Evolutionary conservation across 2,329 filamentous ascomycete genomes (phyloP).

Genomic region (Myotisia sp.): DNA sequence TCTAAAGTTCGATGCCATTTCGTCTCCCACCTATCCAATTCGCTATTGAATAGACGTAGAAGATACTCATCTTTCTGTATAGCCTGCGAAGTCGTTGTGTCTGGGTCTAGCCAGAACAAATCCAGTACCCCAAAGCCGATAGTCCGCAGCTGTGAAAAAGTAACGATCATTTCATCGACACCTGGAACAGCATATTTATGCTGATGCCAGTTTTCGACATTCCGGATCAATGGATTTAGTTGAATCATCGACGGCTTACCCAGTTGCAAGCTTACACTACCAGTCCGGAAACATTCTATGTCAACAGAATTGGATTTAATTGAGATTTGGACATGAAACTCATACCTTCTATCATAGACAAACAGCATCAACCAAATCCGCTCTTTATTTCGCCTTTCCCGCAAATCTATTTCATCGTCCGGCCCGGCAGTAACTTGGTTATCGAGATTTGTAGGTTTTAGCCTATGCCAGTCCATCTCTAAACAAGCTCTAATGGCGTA

Average conservation of each 20-base stretch:
- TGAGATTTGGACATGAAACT: not conserved
- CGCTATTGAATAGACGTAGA: slow-evolving; percentile 12
- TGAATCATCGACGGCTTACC: slow-evolving; percentile 33
- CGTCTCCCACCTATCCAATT: slow-evolving; percentile 13
- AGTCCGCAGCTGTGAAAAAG: slow-evolving; percentile 25
- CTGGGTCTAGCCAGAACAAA: slow-evolving; percentile 14
- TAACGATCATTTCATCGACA: slow-evolving; percentile 24
- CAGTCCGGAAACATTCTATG: not conserved
- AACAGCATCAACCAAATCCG: slow-evolving; percentile 28
- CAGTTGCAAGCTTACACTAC: slow-evolving; percentile 29
- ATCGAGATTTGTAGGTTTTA: slow-evolving; percentile 11
- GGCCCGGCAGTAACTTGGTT: not conserved
- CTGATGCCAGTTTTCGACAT: slow-evolving; percentile 24
- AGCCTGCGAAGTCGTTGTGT: slow-evolving; percentile 8
- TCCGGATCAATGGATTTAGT: slow-evolving; percentile 24
- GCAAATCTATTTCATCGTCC: slow-evolving; percentile 11
- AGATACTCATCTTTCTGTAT: slow-evolving; percentile 12
- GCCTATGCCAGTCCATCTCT: slow-evolving; percentile 20
- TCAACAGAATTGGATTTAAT: not conserved
- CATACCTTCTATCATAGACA: slow-evolving; percentile 29
- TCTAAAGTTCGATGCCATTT: slow-evolving; percentile 13
- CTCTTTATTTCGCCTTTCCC: slow-evolving; percentile 24
- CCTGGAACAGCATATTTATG: slow-evolving; percentile 18
- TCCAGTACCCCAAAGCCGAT: slow-evolving; percentile 24
- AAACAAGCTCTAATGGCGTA: slow-evolving; percentile 30